Evolutionary conservation across 331 rosid species (phyloP).

Genomic region (Arachis monticola): DNA sequence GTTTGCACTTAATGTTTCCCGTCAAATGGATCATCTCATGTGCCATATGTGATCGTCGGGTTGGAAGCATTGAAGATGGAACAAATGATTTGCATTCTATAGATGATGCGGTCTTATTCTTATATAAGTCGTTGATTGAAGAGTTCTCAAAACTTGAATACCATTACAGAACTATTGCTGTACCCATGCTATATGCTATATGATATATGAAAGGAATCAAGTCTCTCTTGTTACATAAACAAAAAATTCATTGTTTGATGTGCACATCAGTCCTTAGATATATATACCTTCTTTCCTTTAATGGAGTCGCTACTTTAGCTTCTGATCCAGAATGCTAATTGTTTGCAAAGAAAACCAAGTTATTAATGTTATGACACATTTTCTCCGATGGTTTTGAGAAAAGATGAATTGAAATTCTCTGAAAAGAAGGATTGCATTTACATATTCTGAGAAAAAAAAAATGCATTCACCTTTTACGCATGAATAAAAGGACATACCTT

Average conservation of each 20-base stretch:
- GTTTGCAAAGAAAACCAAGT: slow-evolving; percentile 2
- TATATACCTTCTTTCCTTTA: background rate
- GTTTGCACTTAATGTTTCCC: slow-evolving; percentile 71
- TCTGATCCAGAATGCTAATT: background rate
- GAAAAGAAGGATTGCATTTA: background rate
- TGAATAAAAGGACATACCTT: background rate
- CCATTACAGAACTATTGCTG: slow-evolving; percentile 38
- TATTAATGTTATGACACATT: background rate
- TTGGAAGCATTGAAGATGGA: slow-evolving; percentile 64
- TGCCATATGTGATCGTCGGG: slow-evolving; percentile 62
- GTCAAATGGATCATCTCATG: slow-evolving; percentile 71
- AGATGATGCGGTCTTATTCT: slow-evolving; percentile 53
- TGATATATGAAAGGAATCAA: slow-evolving; percentile 2
- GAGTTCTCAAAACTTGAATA: slow-evolving; percentile 65
- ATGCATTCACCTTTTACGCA: slow-evolving; percentile 2
- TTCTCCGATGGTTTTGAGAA: background rate
- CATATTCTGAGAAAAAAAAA: background rate
- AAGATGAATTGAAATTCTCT: background rate
- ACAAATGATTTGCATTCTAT: slow-evolving; percentile 15
- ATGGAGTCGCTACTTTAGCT: slow-evolving; percentile 3
- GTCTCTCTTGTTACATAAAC: slow-evolving; percentile 16
- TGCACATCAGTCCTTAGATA: background rate
- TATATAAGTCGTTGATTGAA: slow-evolving; percentile 55
- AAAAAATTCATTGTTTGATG: slow-evolving; percentile 1
- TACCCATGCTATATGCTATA: background rate